A percentile compares a stretch with the other conserved stretches of the same genome.
These are phyloP conservation scores for Hypericum androsaemum DNA, from an alignment of 345 rosid genomes.

Conservation along the genomic window DNA sequence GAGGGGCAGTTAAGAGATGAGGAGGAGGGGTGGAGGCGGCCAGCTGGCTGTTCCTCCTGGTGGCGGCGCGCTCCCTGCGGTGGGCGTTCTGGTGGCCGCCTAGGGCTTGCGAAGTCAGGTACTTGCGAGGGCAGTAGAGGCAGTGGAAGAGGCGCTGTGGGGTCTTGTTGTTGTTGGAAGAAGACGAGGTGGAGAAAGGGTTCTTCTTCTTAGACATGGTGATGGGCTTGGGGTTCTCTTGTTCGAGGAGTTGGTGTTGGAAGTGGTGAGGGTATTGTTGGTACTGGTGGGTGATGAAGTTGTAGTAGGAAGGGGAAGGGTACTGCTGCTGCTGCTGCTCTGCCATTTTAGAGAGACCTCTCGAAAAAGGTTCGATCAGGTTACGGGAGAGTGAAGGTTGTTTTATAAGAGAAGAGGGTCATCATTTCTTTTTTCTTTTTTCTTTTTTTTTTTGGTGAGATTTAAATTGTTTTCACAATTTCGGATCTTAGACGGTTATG, in stretches of 20 bases:
- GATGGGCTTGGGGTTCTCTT: too few species aligned
- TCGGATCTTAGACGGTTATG: too few species aligned
- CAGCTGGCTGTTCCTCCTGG: slow-evolving; percentile 36
- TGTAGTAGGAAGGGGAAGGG: slow-evolving; percentile 22
- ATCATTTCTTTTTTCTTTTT: too few species aligned
- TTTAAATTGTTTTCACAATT: too few species aligned
- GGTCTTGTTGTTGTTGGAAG: background rate
- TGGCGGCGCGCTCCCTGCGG: slow-evolving; percentile 90
- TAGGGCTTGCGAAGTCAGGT: slow-evolving; percentile 88
- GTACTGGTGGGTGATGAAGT: slow-evolving; percentile 26
- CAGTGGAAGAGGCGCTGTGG: slow-evolving; percentile 46
- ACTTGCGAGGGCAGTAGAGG: slow-evolving; percentile 79
- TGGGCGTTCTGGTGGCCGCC: slow-evolving; percentile 99
- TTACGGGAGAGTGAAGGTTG: slow-evolving; percentile 6
- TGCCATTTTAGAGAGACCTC: slow-evolving; percentile 25
- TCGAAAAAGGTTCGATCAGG: slow-evolving; percentile 18
- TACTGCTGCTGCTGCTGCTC: slow-evolving; percentile 5
- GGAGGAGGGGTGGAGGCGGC: slow-evolving; percentile 7
- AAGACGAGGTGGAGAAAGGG: background rate
- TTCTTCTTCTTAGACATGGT: too few species aligned
- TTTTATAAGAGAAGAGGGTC: too few species aligned
- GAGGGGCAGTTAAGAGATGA: slow-evolving; percentile 6
- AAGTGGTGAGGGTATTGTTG: slow-evolving; percentile 2
- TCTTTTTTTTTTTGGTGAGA: too few species aligned
- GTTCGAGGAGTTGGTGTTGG: background rate